These are phyloP conservation scores for Obba rivulosa DNA, from an alignment of 768 basidiomycete species.

Conservation along the genomic window DNA sequence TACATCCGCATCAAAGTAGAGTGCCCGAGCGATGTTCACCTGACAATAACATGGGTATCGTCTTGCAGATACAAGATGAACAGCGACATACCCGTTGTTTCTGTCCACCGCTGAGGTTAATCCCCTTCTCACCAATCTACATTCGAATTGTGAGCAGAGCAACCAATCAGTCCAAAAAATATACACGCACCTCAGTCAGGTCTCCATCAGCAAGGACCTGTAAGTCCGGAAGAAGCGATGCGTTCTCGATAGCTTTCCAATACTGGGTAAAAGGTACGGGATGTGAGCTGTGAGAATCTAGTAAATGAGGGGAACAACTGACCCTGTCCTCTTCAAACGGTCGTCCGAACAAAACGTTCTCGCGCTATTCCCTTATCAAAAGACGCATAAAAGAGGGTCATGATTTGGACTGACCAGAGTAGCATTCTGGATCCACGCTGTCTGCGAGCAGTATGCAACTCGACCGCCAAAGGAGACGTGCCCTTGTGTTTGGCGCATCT, in stretches of 20 bases:
- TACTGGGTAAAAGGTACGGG: slow-evolving; percentile 31
- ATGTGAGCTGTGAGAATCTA: neutral
- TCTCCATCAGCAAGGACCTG: slow-evolving; percentile 66
- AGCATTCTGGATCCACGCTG: slow-evolving; percentile 74
- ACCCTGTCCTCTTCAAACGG: slow-evolving; percentile 50
- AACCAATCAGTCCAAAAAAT: neutral
- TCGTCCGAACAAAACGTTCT: slow-evolving; percentile 66
- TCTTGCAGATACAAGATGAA: neutral
- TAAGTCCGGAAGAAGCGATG: slow-evolving; percentile 58
- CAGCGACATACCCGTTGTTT: slow-evolving; percentile 45
- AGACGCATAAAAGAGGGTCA: neutral
- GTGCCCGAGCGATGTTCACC: slow-evolving; percentile 65
- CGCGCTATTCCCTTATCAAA: slow-evolving; percentile 33
- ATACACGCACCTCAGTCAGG: slow-evolving; percentile 51
- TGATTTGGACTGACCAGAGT: slow-evolving; percentile 37
- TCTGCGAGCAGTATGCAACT: slow-evolving; percentile 68
- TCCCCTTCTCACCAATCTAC: slow-evolving; percentile 69
- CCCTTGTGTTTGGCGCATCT: slow-evolving; percentile 55
- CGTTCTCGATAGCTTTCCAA: slow-evolving; percentile 54
- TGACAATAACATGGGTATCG: slow-evolving; percentile 12
- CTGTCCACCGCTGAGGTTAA: slow-evolving; percentile 64
- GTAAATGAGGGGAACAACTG: neutral
- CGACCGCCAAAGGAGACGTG: slow-evolving; percentile 54
- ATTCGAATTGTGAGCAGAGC: neutral
- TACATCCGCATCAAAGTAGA: slow-evolving; percentile 62